phyloP scores from a whole-genome alignment of 140 eudicot species.

The Senecio squalidus region DNA sequence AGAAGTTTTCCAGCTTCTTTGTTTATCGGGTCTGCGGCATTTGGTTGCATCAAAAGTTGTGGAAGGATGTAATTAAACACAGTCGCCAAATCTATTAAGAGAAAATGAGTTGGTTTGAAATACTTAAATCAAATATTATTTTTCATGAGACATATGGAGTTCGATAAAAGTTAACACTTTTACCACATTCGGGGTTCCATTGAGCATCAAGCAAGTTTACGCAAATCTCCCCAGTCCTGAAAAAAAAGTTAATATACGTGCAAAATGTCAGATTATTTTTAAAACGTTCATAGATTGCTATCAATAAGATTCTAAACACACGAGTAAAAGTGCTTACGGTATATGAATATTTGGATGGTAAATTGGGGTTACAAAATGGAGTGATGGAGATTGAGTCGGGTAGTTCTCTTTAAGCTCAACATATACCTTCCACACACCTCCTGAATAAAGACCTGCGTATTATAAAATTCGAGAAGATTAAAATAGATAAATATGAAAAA shows the following conservation, averaged over 20 bases:
- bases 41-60: constrained; percentile 39
- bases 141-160: background rate
- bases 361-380: constrained; percentile 34
- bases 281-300: background rate
- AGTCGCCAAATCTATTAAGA: constrained; percentile 35
- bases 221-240: constrained; percentile 47
- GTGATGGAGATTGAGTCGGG: constrained; percentile 45
- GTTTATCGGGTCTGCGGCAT: constrained; percentile 44
- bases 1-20: constrained; percentile 39
- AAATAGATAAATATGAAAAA: background rate
- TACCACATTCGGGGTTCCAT: constrained; percentile 55
- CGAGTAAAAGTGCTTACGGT: constrained; percentile 16
- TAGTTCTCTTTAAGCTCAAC: constrained; percentile 55
- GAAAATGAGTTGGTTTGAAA: background rate
- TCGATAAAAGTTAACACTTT: background rate
- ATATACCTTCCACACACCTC: constrained; percentile 52
- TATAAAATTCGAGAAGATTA: no score
- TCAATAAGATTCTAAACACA: background rate
- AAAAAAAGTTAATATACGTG: background rate
- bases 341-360: constrained; percentile 51
- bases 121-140: background rate
- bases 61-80: constrained; percentile 51
- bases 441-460: constrained; percentile 35
- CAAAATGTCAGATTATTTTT: constrained; percentile 5
- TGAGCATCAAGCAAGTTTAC: constrained; percentile 37